A percentile compares a stretch with the other conserved stretches of the same genome.
phyloP scores from a whole-genome alignment of 164 flowering plant genomes.

The Pachysandra terminalis region DNA sequence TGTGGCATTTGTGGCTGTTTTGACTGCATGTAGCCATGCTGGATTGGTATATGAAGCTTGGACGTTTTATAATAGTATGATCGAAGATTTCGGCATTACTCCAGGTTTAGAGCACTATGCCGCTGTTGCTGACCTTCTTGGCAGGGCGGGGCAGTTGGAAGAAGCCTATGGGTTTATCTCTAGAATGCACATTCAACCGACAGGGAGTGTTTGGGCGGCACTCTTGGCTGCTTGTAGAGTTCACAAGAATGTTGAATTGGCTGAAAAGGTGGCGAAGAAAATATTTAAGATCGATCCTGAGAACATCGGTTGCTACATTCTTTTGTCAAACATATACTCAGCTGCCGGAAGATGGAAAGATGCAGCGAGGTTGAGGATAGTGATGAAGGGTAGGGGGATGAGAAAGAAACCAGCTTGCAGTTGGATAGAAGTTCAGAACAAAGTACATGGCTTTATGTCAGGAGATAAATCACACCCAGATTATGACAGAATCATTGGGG shows the following conservation, averaged over 20 bases:
- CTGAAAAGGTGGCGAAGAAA: slow-evolving; percentile 58
- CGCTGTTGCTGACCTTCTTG: slow-evolving; percentile 82
- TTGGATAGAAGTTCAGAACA: slow-evolving; percentile 74
- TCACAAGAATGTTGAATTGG: slow-evolving; percentile 66
- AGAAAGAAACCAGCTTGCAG: slow-evolving; percentile 75
- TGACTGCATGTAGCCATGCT: slow-evolving; percentile 91
- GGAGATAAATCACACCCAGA: slow-evolving; percentile 72
- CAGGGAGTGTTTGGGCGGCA: slow-evolving; percentile 68
- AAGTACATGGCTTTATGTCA: slow-evolving; percentile 60
- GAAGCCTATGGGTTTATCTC: slow-evolving; percentile 66
- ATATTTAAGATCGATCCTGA: slow-evolving; percentile 55
- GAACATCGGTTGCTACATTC: slow-evolving; percentile 60
- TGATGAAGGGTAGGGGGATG: slow-evolving; percentile 57
- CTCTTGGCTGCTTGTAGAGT: slow-evolving; percentile 72
- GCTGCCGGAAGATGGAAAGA: slow-evolving; percentile 68
- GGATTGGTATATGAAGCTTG: slow-evolving; percentile 72
- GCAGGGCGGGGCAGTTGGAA: slow-evolving; percentile 81
- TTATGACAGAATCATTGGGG: slow-evolving; percentile 45
- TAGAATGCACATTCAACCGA: slow-evolving; percentile 41
- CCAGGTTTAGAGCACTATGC: slow-evolving; percentile 88
- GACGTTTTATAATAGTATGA: slow-evolving; percentile 60
- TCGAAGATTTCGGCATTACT: slow-evolving; percentile 42
- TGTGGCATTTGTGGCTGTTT: slow-evolving; percentile 67
- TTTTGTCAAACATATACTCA: slow-evolving; percentile 68
- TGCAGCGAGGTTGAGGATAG: slow-evolving; percentile 49